Evolutionary conservation across 1,139 yeast genomes (phyloP), one percentile per base, ranked within the genome.

Genomic region (Sugiyamaella paludigena): DNA sequence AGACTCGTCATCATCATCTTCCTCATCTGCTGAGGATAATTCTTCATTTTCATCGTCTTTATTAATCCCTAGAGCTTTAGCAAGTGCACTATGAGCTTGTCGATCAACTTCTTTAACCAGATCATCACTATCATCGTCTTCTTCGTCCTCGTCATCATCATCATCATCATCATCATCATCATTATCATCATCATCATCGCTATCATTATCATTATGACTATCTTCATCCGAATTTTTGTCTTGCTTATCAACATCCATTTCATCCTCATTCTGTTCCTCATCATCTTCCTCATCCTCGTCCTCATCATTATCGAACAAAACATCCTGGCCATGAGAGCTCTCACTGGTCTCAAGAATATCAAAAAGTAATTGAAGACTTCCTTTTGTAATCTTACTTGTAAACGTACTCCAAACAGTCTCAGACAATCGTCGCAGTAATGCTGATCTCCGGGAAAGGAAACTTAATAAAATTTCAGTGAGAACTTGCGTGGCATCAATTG

Each of bases 381-480:
- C 73, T 24, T 65, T 70, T 10, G 74, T 75, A 28, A 82, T 66
- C 34, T 75, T 70, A 15, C 66, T 66, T n/a, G 80, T 67, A 54
- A 82, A 75, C 32, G 78, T 62, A 24, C 83, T 88, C 96, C 96
- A 91, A 2, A 88, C 87, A 13, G 82, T 75, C 52, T 77, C 74
- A 13, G 89, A 81, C 43, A 89, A 72, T 62, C 81, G 87, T 60
- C 88, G 84, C 69, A 87, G 73, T 52, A 89, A 70, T 0, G 81
- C 70, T 7, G 89, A 83, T 60, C 83, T 83, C 60, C 88, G 83
- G 2, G 95, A 80, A 33, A 87, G 69, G 55, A 88, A 81, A 13
- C 91, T 81, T 41, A 92, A 71, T 45, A 91, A 71, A 40, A 92
- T 82, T 63, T 92, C 98, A 9, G 95, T 81, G 55, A 92, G 74